These are phyloP conservation scores for Spinacia oleracea DNA, from an alignment of 179 eudicot genomes.

Conservation along the genomic window DNA sequence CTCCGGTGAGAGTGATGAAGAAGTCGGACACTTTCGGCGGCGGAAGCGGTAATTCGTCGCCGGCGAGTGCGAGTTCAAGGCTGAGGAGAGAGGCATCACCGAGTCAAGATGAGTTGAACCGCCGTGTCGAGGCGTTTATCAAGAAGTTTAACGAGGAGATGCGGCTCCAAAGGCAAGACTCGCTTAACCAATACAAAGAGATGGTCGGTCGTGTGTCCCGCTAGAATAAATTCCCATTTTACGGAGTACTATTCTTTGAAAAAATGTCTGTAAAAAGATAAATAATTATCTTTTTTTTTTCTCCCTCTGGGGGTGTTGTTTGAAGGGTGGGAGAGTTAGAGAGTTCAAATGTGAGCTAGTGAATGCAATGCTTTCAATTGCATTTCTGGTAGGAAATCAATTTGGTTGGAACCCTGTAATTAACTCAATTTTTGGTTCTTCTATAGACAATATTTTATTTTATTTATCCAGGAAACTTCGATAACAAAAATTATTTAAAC, in stretches of 20 bases:
- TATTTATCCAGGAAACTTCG: neutral
- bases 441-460: neutral
- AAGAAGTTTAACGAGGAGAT: slow-evolving; percentile 65
- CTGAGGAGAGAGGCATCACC: slow-evolving; percentile 49
- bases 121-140: slow-evolving; percentile 62
- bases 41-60: slow-evolving; percentile 31
- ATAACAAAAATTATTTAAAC: neutral
- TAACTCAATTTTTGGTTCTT: slow-evolving; percentile 19
- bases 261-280: neutral
- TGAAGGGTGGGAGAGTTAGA: neutral
- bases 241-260: neutral
- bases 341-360: neutral
- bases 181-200: slow-evolving; percentile 40
- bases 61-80: slow-evolving; percentile 29
- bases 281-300: neutral
- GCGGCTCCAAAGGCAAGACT: slow-evolving; percentile 58
- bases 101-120: slow-evolving; percentile 61
- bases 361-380: neutral
- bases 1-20: slow-evolving; percentile 38
- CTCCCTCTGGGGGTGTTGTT: neutral
- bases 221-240: neutral
- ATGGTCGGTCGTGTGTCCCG: slow-evolving; percentile 33
- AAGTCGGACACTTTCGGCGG: slow-evolving; percentile 60
- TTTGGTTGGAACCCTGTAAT: slow-evolving; percentile 9
- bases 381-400: neutral